Percentiles rank a stretch among this genome's conserved stretches.
phyloP scores from a whole-genome alignment of 768 basidiomycete species.

The Mycena sanguinolenta region DNA sequence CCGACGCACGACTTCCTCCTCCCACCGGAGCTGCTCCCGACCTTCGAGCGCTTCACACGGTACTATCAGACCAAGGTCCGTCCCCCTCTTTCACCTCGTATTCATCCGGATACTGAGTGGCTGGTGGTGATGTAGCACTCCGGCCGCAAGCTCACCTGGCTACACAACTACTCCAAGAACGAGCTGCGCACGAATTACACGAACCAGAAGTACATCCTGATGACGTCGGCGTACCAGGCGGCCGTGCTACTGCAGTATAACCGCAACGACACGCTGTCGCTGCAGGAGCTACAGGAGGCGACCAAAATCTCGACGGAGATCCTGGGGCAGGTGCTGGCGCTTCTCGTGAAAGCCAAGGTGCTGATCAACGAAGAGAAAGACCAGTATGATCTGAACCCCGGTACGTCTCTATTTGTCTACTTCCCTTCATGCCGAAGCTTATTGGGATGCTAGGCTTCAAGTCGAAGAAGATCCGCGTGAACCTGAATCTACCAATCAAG shows the following conservation, averaged over 20 bases:
- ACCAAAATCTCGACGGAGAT: constrained; percentile 33
- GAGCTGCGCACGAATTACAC: constrained; percentile 95
- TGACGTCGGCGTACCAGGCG: constrained; percentile 96
- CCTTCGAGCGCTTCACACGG: constrained; percentile 90
- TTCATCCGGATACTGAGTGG: neutral
- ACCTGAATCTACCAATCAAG: constrained; percentile 93
- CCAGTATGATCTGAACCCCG: constrained; percentile 92
- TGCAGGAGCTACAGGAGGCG: constrained; percentile 34
- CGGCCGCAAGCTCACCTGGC: constrained; percentile 97
- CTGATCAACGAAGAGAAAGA: constrained; percentile 90
- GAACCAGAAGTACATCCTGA: constrained; percentile 95
- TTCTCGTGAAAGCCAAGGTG: constrained; percentile 89
- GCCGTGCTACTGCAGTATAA: constrained; percentile 95
- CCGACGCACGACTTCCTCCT: constrained; percentile 90
- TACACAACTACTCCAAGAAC: constrained; percentile 99
- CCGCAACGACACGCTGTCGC: constrained; percentile 79
- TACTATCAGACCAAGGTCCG: constrained; percentile 79
- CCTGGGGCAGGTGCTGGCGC: constrained; percentile 45
- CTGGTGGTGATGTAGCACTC: constrained; percentile 89
- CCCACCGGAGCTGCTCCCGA: constrained; percentile 87
- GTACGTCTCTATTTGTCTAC: constrained; percentile 47
- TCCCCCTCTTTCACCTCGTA: neutral
- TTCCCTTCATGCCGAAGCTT: neutral
- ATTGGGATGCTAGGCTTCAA: constrained; percentile 74
- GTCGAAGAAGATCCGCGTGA: constrained; percentile 93